phyloP scores from a whole-genome alignment of 768 basidiomycete species.

The Termitomyces sp. region DNA sequence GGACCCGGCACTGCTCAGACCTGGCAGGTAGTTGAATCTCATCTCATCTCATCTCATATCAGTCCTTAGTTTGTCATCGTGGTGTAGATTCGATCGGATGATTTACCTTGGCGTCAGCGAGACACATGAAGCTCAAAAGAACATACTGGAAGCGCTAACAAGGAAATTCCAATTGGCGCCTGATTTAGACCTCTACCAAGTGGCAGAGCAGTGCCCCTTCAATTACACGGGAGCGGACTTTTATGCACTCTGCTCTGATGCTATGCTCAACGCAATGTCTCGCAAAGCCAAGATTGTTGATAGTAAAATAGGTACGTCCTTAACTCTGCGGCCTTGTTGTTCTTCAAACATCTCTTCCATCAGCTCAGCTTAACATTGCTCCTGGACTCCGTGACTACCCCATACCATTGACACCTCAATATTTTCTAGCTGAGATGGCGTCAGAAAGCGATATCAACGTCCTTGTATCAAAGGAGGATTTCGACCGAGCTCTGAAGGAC shows the following conservation, averaged over 20 bases:
- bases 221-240: conserved; percentile 98
- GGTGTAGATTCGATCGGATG: conserved; percentile 92
- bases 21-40: conserved; percentile 54
- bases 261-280: conserved; percentile 92
- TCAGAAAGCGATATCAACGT: conserved; percentile 63
- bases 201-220: conserved; percentile 80
- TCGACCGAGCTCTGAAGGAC: conserved; percentile 62
- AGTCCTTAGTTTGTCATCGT: neutral
- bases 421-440: conserved; percentile 84
- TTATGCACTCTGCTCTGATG: conserved; percentile 95
- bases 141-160: conserved; percentile 86
- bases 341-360: neutral
- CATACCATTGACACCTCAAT: conserved; percentile 77
- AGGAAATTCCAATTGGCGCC: conserved; percentile 84
- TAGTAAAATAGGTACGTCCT: conserved; percentile 53
- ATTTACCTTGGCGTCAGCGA: conserved; percentile 92
- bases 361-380: conserved; percentile 43
- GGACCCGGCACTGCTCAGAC: conserved; percentile 84
- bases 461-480: conserved; percentile 71
- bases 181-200: conserved; percentile 47
- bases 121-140: conserved; percentile 77
- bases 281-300: conserved; percentile 81
- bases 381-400: conserved; percentile 43
- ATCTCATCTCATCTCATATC: neutral
- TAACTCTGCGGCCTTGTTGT: neutral